Conservation (phyloP, 352 stramenopile genomes). For the Paralagenidium karlingii region DNA sequence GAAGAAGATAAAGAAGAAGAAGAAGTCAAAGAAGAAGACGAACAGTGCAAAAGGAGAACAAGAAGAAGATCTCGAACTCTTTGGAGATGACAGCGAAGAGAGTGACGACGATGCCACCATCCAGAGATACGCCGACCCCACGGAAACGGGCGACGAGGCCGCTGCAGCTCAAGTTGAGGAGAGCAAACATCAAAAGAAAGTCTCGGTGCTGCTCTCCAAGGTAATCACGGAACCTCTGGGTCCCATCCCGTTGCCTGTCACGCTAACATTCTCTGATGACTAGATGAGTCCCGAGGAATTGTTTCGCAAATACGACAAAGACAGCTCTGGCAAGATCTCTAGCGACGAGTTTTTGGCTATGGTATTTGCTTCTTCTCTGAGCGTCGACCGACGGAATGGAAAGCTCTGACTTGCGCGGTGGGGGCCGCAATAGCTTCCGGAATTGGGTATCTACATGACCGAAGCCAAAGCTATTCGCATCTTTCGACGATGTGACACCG, state of each 20-base stretch:
- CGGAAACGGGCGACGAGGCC: constrained; percentile 4
- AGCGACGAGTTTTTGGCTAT: constrained; percentile 83
- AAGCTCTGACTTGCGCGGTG: not conserved
- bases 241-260: no score
- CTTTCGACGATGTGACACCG: constrained; percentile 85
- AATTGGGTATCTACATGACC: constrained; percentile 79
- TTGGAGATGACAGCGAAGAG: constrained; percentile 62
- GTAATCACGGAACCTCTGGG: no score
- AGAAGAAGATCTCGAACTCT: constrained; percentile 31
- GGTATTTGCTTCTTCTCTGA: constrained; percentile 19
- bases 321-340: constrained; percentile 84
- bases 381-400: no score
- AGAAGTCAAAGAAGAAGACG: no score
- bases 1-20: no score
- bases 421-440: constrained; percentile 38
- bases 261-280: not conserved
- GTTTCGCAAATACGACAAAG: constrained; percentile 87
- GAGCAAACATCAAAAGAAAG: constrained; percentile 54
- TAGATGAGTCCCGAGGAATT: constrained; percentile 75
- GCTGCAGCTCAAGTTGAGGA: constrained; percentile 16
- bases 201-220: constrained; percentile 53
- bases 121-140: constrained; percentile 27
- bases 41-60: constrained; percentile 5
- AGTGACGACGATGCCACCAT: constrained; percentile 74
- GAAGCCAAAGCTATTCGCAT: constrained; percentile 84